Conservation (phyloP, 2,329 filamentous ascomycete genomes). For the Arthrobotrys sinensis region DNA sequence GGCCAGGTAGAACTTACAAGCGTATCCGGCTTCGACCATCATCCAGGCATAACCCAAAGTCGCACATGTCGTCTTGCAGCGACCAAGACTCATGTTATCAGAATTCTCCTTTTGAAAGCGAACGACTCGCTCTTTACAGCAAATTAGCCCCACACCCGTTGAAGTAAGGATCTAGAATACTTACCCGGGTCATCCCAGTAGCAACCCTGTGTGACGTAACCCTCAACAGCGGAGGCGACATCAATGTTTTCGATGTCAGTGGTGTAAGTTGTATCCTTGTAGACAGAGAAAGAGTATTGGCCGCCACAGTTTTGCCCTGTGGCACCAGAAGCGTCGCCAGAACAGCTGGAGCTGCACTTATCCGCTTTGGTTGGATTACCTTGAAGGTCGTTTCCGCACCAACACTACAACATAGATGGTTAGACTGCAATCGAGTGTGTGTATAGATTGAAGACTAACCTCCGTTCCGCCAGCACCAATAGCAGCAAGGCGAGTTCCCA, state of each 20-base stretch:
- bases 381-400: constrained; percentile 22
- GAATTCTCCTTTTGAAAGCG: constrained; percentile 9
- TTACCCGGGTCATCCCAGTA: constrained; percentile 13
- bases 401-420: neutral
- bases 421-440: neutral
- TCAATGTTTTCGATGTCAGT: neutral
- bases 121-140: constrained; percentile 2
- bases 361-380: neutral
- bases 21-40: neutral
- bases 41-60: constrained; percentile 8
- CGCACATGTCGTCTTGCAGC: constrained; percentile 12
- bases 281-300: neutral
- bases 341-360: neutral
- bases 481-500: constrained; percentile 6
- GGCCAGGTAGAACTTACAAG: neutral
- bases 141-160: neutral
- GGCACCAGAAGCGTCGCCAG: neutral
- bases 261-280: neutral
- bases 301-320: constrained; percentile 4
- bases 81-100: constrained; percentile 9
- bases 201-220: constrained; percentile 1
- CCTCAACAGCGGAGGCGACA: neutral
- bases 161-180: neutral
- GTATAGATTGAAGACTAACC: neutral
- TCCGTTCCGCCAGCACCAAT: constrained; percentile 14